A percentile compares a stretch with the other conserved stretches of the same genome.
Evolutionary conservation across 192 early-diverging fungal species (phyloP).

Genomic region (Entomortierella beljakovae): DNA sequence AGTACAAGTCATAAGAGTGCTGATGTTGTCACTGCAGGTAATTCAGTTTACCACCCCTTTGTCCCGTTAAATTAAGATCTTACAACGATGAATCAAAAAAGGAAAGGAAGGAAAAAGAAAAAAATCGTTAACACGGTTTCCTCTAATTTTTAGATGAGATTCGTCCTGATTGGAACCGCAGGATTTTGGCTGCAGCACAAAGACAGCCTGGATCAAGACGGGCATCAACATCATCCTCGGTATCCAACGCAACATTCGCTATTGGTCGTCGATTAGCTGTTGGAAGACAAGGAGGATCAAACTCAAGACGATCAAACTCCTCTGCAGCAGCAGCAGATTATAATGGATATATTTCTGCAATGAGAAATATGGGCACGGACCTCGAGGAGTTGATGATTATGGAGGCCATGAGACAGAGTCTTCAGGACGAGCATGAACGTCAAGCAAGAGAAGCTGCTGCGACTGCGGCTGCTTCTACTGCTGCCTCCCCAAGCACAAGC

Average conservation of each 20-base stretch:
- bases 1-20: constrained; percentile 66
- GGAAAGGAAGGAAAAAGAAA: too few relatives aligned
- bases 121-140: too few relatives aligned
- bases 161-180: constrained; percentile 73
- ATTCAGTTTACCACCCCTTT: neutral
- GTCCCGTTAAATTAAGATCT: neutral
- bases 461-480: constrained; percentile 2
- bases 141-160: constrained; percentile 68
- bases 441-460: constrained; percentile 54
- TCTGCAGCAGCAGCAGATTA: constrained; percentile 65
- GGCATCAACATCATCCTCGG: constrained; percentile 47
- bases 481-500: neutral
- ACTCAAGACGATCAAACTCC: constrained; percentile 44
- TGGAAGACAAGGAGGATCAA: constrained; percentile 24
- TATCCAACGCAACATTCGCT: constrained; percentile 41
- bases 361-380: constrained; percentile 84
- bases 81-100: too few relatives aligned
- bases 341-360: constrained; percentile 67
- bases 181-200: constrained; percentile 53
- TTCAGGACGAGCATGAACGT: constrained; percentile 71
- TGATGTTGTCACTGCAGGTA: constrained; percentile 77
- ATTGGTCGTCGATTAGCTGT: constrained; percentile 40
- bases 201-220: constrained; percentile 57
- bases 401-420: constrained; percentile 87
- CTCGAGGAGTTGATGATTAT: constrained; percentile 94